Evolutionary conservation across 768 basidiomycete species (phyloP).

Genomic region (Panellus pusillus): DNA sequence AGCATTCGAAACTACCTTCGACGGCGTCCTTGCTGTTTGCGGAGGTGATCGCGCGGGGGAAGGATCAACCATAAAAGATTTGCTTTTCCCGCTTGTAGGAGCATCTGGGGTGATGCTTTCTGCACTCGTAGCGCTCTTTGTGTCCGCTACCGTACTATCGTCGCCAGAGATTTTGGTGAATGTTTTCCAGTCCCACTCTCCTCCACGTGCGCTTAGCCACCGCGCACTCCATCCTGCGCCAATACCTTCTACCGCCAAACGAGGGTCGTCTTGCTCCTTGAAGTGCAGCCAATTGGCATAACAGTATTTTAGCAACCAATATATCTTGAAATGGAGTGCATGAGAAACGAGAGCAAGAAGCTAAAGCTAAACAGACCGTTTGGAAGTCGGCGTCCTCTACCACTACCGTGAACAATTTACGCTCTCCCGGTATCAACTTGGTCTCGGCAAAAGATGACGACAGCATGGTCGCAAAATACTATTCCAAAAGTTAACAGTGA

Average conservation of each 20-base stretch:
- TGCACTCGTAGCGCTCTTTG: slow-evolving; percentile 51
- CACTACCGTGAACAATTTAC: slow-evolving; percentile 63
- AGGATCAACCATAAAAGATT: slow-evolving; percentile 24
- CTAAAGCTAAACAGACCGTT: slow-evolving; percentile 32
- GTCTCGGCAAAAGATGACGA: slow-evolving; percentile 70
- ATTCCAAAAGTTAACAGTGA: no score
- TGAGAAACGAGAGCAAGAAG: not conserved
- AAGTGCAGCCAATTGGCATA: slow-evolving; percentile 78
- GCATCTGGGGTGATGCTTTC: slow-evolving; percentile 42
- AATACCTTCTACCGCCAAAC: slow-evolving; percentile 63
- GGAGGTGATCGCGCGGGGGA: slow-evolving; percentile 23
- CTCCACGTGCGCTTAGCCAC: slow-evolving; percentile 48
- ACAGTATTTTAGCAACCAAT: slow-evolving; percentile 76
- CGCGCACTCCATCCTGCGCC: slow-evolving; percentile 67
- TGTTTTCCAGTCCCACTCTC: slow-evolving; percentile 74
- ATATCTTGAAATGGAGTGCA: slow-evolving; percentile 44
- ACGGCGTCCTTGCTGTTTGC: slow-evolving; percentile 22
- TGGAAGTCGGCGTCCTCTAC: slow-evolving; percentile 79
- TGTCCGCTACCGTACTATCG: slow-evolving; percentile 37
- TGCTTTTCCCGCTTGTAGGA: slow-evolving; percentile 33
- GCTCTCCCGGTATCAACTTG: slow-evolving; percentile 40
- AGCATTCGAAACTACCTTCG: slow-evolving; percentile 26
- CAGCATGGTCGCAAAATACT: slow-evolving; percentile 74
- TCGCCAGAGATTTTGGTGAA: slow-evolving; percentile 45
- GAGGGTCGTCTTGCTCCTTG: slow-evolving; percentile 66